Evolutionary conservation across 1,284 basidiomycete genomes (phyloP).

Genomic region (Inonotus hispidus): DNA sequence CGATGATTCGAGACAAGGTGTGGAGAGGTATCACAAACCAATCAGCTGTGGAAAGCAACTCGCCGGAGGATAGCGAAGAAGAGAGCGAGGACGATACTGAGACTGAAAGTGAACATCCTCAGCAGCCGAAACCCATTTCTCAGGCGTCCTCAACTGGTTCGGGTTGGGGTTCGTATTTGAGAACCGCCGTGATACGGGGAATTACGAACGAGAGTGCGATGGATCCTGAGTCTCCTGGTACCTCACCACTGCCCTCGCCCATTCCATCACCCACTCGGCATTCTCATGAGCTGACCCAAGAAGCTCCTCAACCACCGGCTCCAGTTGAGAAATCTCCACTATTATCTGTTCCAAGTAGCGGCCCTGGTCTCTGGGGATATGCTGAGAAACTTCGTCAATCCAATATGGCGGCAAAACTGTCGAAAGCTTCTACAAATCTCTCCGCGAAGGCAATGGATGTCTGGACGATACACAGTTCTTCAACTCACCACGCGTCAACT

Average conservation of each 20-base stretch:
- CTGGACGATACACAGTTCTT: slow-evolving; percentile 33
- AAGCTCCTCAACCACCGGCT: slow-evolving; percentile 12
- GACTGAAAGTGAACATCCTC: slow-evolving; percentile 28
- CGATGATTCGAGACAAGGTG: slow-evolving; percentile 52
- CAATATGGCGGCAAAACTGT: slow-evolving; percentile 58
- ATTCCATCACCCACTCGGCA: slow-evolving; percentile 28
- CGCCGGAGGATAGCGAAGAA: slow-evolving; percentile 33
- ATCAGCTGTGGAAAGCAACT: slow-evolving; percentile 27
- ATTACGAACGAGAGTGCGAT: slow-evolving; percentile 70
- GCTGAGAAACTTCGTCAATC: slow-evolving; percentile 69
- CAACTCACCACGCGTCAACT: slow-evolving; percentile 6
- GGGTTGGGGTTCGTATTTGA: slow-evolving; percentile 48
- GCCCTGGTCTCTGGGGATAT: slow-evolving; percentile 53
- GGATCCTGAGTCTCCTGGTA: slow-evolving; percentile 44
- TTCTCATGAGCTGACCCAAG: slow-evolving; percentile 18
- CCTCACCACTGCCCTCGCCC: slow-evolving; percentile 28
- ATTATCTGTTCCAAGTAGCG: slow-evolving; percentile 20
- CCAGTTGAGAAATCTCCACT: slow-evolving; percentile 18
- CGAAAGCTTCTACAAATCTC: slow-evolving; percentile 72
- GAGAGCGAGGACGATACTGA: slow-evolving; percentile 26
- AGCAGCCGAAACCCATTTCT: slow-evolving; percentile 34
- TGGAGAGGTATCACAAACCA: slow-evolving; percentile 64
- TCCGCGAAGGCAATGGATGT: slow-evolving; percentile 50
- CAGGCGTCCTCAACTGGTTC: slow-evolving; percentile 22
- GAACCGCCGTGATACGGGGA: slow-evolving; percentile 62